These are phyloP conservation scores for Asterophora parasitica DNA, from an alignment of 768 basidiomycete species.

Conservation along the genomic window DNA sequence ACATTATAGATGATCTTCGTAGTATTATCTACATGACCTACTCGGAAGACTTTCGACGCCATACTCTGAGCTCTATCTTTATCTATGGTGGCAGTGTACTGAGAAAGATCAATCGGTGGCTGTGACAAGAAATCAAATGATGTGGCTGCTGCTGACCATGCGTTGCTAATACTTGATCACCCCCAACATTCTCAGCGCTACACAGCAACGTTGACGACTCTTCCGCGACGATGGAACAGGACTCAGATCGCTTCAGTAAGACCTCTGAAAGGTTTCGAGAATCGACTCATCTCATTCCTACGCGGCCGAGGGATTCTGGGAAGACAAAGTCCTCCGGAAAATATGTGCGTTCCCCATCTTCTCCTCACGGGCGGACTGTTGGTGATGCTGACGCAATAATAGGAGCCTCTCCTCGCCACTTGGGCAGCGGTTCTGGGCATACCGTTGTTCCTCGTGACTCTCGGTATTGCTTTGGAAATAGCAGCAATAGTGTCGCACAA, in stretches of 20 bases:
- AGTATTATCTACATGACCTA: too few relatives aligned
- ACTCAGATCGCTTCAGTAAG: conserved; percentile 2
- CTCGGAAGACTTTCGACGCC: too few relatives aligned
- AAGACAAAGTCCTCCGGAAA: conserved; percentile 30
- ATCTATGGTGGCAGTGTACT: too few relatives aligned
- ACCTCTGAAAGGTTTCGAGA: conserved; percentile 35
- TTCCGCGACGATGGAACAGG: not conserved
- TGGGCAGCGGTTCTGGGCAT: conserved; percentile 33
- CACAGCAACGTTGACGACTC: too few relatives aligned
- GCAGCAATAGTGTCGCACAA: conserved; percentile 36
- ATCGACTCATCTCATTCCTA: conserved; percentile 46
- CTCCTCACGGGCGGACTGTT: not conserved
- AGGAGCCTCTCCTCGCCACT: conserved; percentile 32
- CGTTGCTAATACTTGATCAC: too few relatives aligned
- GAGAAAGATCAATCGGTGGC: too few relatives aligned
- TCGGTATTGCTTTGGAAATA: conserved; percentile 47
- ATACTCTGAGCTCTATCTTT: too few relatives aligned
- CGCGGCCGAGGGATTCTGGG: conserved; percentile 25
- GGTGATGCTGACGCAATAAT: not conserved
- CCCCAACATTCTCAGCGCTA: too few relatives aligned
- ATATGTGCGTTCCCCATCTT: conserved; percentile 35
- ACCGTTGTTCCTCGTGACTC: conserved; percentile 37
- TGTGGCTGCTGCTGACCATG: too few relatives aligned
- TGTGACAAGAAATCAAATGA: too few relatives aligned
- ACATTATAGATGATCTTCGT: too few relatives aligned